These are phyloP conservation scores for Tolypocladium pustulatum DNA, from an alignment of 2,329 filamentous ascomycete species.

Conservation along the genomic window DNA sequence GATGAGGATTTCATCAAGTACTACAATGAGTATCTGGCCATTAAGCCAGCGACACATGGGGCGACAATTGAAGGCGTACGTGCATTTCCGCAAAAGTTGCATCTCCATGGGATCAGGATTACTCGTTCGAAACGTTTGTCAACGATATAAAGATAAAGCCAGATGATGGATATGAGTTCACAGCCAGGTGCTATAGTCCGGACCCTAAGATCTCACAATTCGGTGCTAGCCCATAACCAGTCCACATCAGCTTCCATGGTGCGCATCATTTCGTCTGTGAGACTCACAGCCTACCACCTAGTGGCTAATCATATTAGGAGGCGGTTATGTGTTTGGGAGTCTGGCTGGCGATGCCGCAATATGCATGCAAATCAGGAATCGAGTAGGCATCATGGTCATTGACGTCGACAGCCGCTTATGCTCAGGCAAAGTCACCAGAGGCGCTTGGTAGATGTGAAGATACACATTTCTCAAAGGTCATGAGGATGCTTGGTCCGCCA, in stretches of 20 bases:
- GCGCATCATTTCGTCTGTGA: not conserved
- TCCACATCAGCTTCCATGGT: conserved; percentile 5
- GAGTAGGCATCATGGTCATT: conserved; percentile 1
- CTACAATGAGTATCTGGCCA: conserved; percentile 3
- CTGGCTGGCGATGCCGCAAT: conserved; percentile 2
- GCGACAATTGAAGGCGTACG: conserved; percentile 2
- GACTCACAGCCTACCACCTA: not conserved
- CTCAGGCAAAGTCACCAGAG: not conserved
- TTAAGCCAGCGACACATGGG: not conserved
- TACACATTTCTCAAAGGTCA: conserved; percentile 2
- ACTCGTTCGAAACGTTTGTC: conserved; percentile 3
- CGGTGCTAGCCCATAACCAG: conserved; percentile 2
- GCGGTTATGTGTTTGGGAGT: conserved; percentile 2
- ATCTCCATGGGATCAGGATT: conserved; percentile 4
- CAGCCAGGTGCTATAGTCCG: conserved; percentile 1
- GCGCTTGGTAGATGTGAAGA: not conserved
- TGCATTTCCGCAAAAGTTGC: conserved; percentile 1
- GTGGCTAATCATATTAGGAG: not conserved
- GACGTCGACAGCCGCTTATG: conserved; percentile 2
- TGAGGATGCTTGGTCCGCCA: conserved; percentile 4
- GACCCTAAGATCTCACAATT: conserved; percentile 4
- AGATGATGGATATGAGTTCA: conserved; percentile 2
- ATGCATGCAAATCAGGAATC: conserved; percentile 1
- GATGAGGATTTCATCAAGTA: conserved; percentile 4
- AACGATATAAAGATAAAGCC: conserved; percentile 3